A percentile compares a stretch with the other conserved stretches of the same genome.
Evolutionary conservation across 2,329 filamentous ascomycete species (phyloP).

Genomic region (Xylariomycetidae sp.): DNA sequence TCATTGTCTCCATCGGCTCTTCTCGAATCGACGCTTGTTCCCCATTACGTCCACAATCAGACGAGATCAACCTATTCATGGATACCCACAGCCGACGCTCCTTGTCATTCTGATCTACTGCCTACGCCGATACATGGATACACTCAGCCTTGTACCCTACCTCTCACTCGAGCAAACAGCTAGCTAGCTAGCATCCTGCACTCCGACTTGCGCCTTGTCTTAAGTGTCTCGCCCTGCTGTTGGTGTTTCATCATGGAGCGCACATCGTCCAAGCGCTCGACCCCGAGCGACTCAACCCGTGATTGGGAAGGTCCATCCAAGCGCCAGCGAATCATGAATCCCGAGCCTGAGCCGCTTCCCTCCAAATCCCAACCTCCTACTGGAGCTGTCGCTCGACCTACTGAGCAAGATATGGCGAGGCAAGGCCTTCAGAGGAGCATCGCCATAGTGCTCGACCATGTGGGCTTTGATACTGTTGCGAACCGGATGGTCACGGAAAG

Average conservation of each 20-base stretch:
- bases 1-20: too few relatives aligned
- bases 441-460: conserved; percentile 49
- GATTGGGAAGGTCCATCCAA: conserved; percentile 13
- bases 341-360: conserved; percentile 12
- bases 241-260: conserved; percentile 11
- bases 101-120: too few relatives aligned
- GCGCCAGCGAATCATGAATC: conserved; percentile 19
- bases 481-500: conserved; percentile 54
- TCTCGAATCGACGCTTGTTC: too few relatives aligned
- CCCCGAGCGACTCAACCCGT: conserved; percentile 11
- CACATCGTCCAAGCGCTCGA: conserved; percentile 18
- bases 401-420: conserved; percentile 30
- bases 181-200: too few relatives aligned
- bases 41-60: too few relatives aligned
- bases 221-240: not conserved
- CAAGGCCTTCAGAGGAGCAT: conserved; percentile 50
- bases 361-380: conserved; percentile 1
- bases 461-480: conserved; percentile 55
- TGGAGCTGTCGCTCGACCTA: conserved; percentile 13
- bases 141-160: too few relatives aligned
- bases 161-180: too few relatives aligned
- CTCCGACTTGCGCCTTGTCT: too few relatives aligned
- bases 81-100: too few relatives aligned
- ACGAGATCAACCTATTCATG: too few relatives aligned
- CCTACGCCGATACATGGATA: too few relatives aligned